Evolutionary conservation across 176 grass and related monocot genomes (phyloP), one percentile per base, ranked within the genome.

Genomic region (Ensete ventricosum): DNA sequence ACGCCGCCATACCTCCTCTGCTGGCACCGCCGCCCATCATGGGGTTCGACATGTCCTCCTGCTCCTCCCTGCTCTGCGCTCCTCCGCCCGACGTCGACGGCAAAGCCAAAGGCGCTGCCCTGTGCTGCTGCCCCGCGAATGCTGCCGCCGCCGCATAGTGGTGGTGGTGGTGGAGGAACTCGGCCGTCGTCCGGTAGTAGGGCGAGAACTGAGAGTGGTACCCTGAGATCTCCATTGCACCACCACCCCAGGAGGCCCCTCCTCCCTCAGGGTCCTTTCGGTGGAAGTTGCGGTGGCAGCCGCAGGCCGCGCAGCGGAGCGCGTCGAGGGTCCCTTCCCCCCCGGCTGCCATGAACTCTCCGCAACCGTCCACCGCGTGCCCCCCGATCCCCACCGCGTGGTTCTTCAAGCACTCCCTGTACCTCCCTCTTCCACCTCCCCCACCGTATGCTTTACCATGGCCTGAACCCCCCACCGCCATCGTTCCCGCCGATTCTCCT

Each of bases 251-350:
- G 51, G 13, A 13, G 34, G 34, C 34, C 34, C 34, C 34, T 43
- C 34, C 34, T 43, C 3, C 34, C 34, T 43, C 34, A 3, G 34
- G 84, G 82, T 91, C 86, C 34, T 43, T 43, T 4, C 94, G 94
- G 82, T 98, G 94, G 78, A 98, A 98, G 78, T 93, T 98, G 84
- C 94, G 94, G 86, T 98, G 94, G 72, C 94, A 98, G 24, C 94
- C 90, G 63, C 94, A 98, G 0, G 90, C 94, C 0, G 88, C 94
- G 72, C 94, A 98, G 79, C 77, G 87, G 72, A 93, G 84, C 62
- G 82, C 92, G 77, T 96, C 88, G 55, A 96, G 81, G 55, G 84
- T 89, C 34, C 92, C 92, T 5, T 87, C 92, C 74, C 89, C 84
- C 5, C 88, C 92, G 0, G 89, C 86, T 0, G 92, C 80, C 77